Evolutionary conservation across 2,329 filamentous ascomycete genomes (phyloP), one percentile per base, ranked within the genome.

Genomic region (Claviceps humidiphila): DNA sequence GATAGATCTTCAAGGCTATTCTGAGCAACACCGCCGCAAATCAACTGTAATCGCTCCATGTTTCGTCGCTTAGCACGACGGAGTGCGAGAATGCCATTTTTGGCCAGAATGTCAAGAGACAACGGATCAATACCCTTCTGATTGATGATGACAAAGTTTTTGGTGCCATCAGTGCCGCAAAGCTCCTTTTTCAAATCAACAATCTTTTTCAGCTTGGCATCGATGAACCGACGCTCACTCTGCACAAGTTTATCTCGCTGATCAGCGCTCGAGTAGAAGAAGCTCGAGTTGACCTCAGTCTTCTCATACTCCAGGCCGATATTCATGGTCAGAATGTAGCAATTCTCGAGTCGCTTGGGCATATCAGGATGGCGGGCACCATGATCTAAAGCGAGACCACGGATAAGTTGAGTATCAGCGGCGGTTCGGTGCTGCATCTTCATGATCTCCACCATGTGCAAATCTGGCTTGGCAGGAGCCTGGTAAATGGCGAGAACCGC

Each of bases 371-470:
- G 93, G 64, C 93, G 82, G 13, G 93, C 90, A 59, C 93, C 93
- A 69, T 98, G 93, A 64, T 98, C 93, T 55, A 98, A 75, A 9
- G 89, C 93, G 54, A 98, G 77, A 55, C 93, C 93, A 58, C 87
- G 83, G 68, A 98, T 96, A 54, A 98, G 81, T 70, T 95, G 89
- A 53, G 93, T 98, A 69, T 98, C 93, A 37, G 93, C 88, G 54
- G 91, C 90, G 50, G 88, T 89, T 61, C 91, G 87, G 74, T 98
- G 93, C 74, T 98, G 93, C 91, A 98, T 97, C 69, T 95, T 97
- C 93, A 98, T 98, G 63, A 98, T 97, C 72, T 98, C 93, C 59
- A 98, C 80, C 93, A 98, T 98, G 75, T 97, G 91, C 64, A 98
- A 72, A 71, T 98, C 93, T 53, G 94, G 94, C 74, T 97, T 97